Evolutionary conservation across 2,329 filamentous ascomycete species (phyloP).

Genomic region (Penicillium sclerotiorum): DNA sequence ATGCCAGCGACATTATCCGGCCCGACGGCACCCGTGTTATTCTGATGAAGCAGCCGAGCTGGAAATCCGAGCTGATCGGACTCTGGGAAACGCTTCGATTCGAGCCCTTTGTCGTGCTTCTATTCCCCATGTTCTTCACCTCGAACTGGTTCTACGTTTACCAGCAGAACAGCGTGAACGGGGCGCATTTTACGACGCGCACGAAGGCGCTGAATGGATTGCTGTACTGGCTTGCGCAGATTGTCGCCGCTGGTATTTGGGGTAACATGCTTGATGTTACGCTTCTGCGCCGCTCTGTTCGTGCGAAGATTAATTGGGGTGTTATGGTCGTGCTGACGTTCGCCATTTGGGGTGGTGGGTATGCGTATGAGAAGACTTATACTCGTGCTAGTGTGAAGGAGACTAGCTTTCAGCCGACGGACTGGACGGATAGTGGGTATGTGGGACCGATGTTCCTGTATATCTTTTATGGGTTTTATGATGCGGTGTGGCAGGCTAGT

Average conservation of each 20-base stretch:
- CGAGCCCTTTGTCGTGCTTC: constrained; percentile 69
- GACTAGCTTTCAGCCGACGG: constrained; percentile 33
- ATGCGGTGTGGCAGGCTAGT: constrained; percentile 82
- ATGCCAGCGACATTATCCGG: constrained; percentile 71
- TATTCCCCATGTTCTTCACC: constrained; percentile 78
- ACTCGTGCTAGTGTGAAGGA: constrained; percentile 40
- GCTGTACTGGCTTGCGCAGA: constrained; percentile 75
- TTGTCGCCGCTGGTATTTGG: constrained; percentile 70
- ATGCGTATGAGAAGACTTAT: constrained; percentile 68
- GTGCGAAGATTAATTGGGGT: constrained; percentile 64
- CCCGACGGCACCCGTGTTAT: constrained; percentile 76
- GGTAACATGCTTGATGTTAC: constrained; percentile 68
- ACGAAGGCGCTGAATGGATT: constrained; percentile 71
- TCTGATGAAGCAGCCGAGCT: constrained; percentile 83
- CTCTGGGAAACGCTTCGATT: constrained; percentile 69
- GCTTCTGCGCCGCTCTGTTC: constrained; percentile 60
- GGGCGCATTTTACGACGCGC: constrained; percentile 68
- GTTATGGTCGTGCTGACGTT: constrained; percentile 71
- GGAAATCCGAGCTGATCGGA: constrained; percentile 73
- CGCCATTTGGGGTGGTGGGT: constrained; percentile 78
- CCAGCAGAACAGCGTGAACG: constrained; percentile 72
- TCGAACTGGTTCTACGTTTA: constrained; percentile 79
- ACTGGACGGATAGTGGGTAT: constrained; percentile 69
- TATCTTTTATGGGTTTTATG: constrained; percentile 84
- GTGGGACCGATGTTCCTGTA: constrained; percentile 80